Percentiles rank a stretch among this genome's conserved stretches.
Conservation (phyloP, 225 moss, liverwort and hornwort genomes). For the Anthoceros angustus region DNA sequence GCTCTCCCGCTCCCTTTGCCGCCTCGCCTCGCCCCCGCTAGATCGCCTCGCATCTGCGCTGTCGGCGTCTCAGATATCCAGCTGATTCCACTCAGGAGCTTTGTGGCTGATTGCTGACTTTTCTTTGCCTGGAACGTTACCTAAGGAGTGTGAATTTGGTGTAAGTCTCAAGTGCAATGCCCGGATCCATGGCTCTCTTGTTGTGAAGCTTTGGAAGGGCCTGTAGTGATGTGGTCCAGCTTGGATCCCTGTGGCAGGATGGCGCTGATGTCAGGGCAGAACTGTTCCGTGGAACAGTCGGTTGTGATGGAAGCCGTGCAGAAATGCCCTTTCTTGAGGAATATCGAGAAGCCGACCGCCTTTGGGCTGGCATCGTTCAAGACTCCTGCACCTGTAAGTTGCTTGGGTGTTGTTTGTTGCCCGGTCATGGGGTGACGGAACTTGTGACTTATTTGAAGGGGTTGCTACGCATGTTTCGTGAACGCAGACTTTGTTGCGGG, state of each 20-base stretch:
- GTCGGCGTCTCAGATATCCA: no score
- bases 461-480: background rate
- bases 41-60: no score
- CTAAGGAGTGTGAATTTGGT: no score
- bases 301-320: slow-evolving; percentile 25
- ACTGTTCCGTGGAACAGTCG: background rate
- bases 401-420: background rate
- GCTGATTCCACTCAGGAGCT: no score
- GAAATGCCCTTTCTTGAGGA: slow-evolving; percentile 38
- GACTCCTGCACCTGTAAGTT: slow-evolving; percentile 29
- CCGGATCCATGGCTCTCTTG: no score
- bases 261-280: background rate
- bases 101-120: no score
- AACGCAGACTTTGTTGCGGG: slow-evolving; percentile 43
- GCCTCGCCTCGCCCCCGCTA: no score
- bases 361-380: slow-evolving; percentile 21
- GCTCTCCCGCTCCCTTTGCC: no score
- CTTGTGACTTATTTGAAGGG: background rate
- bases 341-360: slow-evolving; percentile 24
- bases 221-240: no score
- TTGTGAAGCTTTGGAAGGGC: no score
- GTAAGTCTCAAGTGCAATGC: no score
- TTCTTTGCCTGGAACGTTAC: no score
- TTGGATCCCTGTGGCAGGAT: background rate
- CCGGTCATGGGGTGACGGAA: background rate